Conservation (phyloP, 2,329 filamentous ascomycete species). For the Aspergillus novoparasiticus region DNA sequence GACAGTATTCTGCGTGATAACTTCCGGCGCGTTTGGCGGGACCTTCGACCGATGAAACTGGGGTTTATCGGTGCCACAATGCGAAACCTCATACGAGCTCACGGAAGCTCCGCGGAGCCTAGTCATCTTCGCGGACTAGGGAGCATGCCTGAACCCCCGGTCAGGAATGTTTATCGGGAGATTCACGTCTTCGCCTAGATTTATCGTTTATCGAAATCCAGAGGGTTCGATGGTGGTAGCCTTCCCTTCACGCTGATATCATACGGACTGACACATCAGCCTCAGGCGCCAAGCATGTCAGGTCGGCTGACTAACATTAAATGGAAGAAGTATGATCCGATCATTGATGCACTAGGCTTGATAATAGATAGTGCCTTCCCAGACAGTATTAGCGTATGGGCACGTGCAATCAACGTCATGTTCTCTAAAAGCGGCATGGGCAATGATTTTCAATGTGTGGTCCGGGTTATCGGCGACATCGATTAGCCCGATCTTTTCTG, state of each 20-base stretch:
- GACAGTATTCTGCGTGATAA: slow-evolving; percentile 43
- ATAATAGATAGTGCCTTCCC: not conserved
- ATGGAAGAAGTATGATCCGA: slow-evolving; percentile 4
- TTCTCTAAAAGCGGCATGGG: slow-evolving; percentile 21
- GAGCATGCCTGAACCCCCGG: slow-evolving; percentile 30
- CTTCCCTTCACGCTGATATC: slow-evolving; percentile 26
- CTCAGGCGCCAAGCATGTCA: slow-evolving; percentile 19
- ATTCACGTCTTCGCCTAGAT: not conserved
- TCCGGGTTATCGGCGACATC: slow-evolving; percentile 8
- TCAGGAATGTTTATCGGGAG: not conserved
- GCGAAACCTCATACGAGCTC: slow-evolving; percentile 33
- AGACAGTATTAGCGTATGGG: not conserved
- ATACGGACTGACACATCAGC: slow-evolving; percentile 15
- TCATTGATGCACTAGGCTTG: not conserved
- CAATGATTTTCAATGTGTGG: slow-evolving; percentile 19
- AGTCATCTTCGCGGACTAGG: slow-evolving; percentile 37
- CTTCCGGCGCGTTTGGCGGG: slow-evolving; percentile 43
- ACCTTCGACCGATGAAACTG: slow-evolving; percentile 41
- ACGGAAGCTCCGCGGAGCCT: slow-evolving; percentile 45
- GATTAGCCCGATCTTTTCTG: slow-evolving; percentile 15
- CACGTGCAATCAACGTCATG: slow-evolving; percentile 23
- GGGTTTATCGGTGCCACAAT: slow-evolving; percentile 30
- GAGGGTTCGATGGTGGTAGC: slow-evolving; percentile 3
- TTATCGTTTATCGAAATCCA: not conserved
- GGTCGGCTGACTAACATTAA: not conserved